phyloP scores from a whole-genome alignment of 495 filamentous ascomycete species.

The Penicillium cinerascens region DNA sequence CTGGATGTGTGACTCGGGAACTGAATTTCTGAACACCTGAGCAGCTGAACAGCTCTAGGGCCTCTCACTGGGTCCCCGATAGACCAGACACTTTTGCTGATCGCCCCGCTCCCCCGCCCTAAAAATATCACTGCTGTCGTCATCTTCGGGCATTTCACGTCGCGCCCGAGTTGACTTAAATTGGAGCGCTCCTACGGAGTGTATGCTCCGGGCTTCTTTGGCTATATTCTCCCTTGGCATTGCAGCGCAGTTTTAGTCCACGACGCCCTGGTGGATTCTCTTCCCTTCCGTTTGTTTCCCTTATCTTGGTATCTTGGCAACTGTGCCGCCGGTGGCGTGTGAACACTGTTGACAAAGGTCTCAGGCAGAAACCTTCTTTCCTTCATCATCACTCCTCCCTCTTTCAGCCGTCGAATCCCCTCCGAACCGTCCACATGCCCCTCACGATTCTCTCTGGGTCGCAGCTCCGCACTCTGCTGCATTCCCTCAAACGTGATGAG shows the following conservation, averaged over 20 bases:
- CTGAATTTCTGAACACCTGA: neutral
- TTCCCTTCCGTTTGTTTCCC: conserved; percentile 6
- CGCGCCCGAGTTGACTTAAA: conserved; percentile 5
- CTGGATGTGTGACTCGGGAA: neutral
- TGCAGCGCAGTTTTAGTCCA: neutral
- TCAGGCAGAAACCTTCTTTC: conserved; percentile 5
- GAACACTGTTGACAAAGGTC: conserved; percentile 6
- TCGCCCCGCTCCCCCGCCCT: conserved; percentile 14
- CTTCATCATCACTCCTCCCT: conserved; percentile 1
- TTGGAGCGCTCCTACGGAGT: conserved; percentile 8
- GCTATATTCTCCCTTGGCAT: neutral
- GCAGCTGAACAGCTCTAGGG: neutral
- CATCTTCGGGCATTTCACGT: conserved; percentile 11
- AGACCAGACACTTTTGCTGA: conserved; percentile 1
- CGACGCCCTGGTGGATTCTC: neutral
- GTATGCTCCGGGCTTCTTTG: neutral
- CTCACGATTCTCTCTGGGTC: conserved; percentile 71
- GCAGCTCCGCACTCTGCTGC: conserved; percentile 67
- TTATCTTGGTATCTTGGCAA: conserved; percentile 11
- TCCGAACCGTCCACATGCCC: conserved; percentile 51
- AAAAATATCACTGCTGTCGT: conserved; percentile 12
- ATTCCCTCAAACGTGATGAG: conserved; percentile 66
- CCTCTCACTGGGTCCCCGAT: neutral
- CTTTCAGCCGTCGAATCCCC: neutral
- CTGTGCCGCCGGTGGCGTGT: conserved; percentile 8